These are phyloP conservation scores for Blastobotrys aristatus DNA, from an alignment of 1,139 yeast genomes.

Conservation along the genomic window DNA sequence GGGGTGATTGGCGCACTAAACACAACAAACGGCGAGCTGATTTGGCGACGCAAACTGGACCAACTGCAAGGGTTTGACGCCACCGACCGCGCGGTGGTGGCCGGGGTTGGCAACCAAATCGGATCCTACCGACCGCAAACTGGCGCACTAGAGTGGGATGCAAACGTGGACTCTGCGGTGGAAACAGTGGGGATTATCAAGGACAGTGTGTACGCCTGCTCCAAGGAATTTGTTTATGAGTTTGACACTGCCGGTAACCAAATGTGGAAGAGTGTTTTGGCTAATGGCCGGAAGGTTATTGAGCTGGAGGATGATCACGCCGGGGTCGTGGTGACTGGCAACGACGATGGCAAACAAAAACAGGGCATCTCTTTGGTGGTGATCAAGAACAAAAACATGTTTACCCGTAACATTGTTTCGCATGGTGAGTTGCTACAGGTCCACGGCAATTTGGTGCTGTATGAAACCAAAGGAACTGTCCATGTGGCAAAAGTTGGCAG, in stretches of 20 bases:
- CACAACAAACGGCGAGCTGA: conserved; percentile 21
- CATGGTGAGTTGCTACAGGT: background rate
- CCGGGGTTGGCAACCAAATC: conserved; percentile 2
- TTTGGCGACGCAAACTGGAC: conserved; percentile 24
- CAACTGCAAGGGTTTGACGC: background rate
- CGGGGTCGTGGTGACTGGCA: conserved; percentile 7
- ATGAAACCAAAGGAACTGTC: background rate
- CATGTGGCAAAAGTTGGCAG: background rate
- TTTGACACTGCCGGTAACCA: conserved; percentile 8
- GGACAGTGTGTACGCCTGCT: conserved; percentile 8
- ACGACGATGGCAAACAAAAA: no score
- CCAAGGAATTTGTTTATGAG: conserved; percentile 6
- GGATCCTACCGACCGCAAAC: background rate
- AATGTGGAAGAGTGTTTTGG: conserved; percentile 5
- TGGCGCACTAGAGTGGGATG: conserved; percentile 12
- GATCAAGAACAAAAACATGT: background rate
- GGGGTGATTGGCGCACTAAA: conserved; percentile 24
- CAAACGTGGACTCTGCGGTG: conserved; percentile 2
- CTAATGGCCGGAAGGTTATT: background rate
- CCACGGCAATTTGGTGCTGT: background rate
- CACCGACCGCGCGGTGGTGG: conserved; percentile 3
- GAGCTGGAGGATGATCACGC: conserved; percentile 7
- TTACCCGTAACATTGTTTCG: background rate
- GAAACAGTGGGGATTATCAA: conserved; percentile 7
- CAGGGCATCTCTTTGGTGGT: conserved; percentile 6